These are phyloP conservation scores for Fusarium fracticaudum DNA, from an alignment of 2,329 filamentous ascomycete species.

Conservation along the genomic window DNA sequence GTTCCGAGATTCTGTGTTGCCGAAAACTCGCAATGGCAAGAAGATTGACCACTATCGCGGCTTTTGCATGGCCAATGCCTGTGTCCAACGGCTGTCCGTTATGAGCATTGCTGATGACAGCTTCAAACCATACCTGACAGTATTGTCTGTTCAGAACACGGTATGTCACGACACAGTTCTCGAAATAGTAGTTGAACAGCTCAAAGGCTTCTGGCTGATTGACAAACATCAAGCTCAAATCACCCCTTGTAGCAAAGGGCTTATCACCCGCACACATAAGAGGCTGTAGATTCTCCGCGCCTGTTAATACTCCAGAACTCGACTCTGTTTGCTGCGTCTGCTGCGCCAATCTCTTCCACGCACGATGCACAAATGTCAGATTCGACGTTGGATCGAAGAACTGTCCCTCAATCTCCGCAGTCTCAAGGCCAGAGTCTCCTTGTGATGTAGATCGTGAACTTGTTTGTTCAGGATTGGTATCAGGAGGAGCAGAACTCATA, in stretches of 20 bases:
- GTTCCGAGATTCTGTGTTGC: conserved; percentile 29
- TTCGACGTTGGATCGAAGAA: conserved; percentile 63
- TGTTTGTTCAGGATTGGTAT: background rate
- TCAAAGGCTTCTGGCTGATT: conserved; percentile 47
- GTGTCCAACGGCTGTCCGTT: conserved; percentile 50
- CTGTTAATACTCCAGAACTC: conserved; percentile 24
- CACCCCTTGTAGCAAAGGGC: conserved; percentile 51
- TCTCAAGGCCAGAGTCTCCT: conserved; percentile 56
- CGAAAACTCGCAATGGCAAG: conserved; percentile 55
- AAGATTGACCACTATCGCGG: conserved; percentile 58
- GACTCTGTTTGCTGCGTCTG: conserved; percentile 46
- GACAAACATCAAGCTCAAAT: conserved; percentile 49
- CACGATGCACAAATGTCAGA: conserved; percentile 62
- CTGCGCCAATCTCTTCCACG: conserved; percentile 60
- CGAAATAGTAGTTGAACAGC: conserved; percentile 65
- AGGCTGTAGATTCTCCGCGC: conserved; percentile 50
- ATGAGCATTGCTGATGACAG: conserved; percentile 51
- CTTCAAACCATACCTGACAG: conserved; percentile 58
- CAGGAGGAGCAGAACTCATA: conserved; percentile 24
- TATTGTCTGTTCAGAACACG: conserved; percentile 65
- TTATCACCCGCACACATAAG: conserved; percentile 59
- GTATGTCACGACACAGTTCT: conserved; percentile 68
- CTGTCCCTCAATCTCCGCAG: conserved; percentile 62
- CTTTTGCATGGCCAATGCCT: conserved; percentile 54
- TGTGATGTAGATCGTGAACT: conserved; percentile 16